A percentile compares a stretch with the other conserved stretches of the same genome.
These are phyloP conservation scores for Gymnopilus junonius DNA, from an alignment of 768 basidiomycete genomes.

Conservation along the genomic window DNA sequence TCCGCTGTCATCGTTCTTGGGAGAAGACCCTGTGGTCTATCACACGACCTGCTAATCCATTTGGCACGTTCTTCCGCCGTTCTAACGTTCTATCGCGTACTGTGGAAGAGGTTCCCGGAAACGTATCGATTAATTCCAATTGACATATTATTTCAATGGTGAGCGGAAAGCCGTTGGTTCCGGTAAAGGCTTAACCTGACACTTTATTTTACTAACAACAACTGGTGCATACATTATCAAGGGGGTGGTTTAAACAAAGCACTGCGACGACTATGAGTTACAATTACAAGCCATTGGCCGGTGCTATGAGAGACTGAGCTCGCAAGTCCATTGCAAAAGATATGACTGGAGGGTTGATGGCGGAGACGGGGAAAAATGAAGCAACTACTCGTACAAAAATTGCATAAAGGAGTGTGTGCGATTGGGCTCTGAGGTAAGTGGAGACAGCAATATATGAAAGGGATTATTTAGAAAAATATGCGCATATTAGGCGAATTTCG, in stretches of 20 bases:
- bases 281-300: slow-evolving; percentile 11
- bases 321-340: slow-evolving; percentile 7
- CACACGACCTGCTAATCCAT: neutral
- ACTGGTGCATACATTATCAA: slow-evolving; percentile 17
- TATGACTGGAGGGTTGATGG: neutral
- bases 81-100: neutral
- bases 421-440: slow-evolving; percentile 22
- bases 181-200: neutral
- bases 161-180: neutral
- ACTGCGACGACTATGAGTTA: slow-evolving; percentile 15
- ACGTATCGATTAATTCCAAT: neutral
- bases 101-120: neutral
- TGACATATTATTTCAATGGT: neutral
- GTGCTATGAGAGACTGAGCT: slow-evolving; percentile 9
- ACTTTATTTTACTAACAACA: neutral
- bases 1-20: slow-evolving; percentile 5
- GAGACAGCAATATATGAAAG: neutral
- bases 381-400: slow-evolving; percentile 4
- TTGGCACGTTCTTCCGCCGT: slow-evolving; percentile 2
- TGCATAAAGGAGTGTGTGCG: slow-evolving; percentile 5
- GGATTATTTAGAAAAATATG: slow-evolving; percentile 19
- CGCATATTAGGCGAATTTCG: slow-evolving; percentile 10
- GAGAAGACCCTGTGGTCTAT: neutral
- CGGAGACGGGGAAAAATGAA: neutral
- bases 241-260: slow-evolving; percentile 8